Evolutionary conservation across 352 stramenopile species (phyloP).

Genomic region (Thalassiosira hispida): DNA sequence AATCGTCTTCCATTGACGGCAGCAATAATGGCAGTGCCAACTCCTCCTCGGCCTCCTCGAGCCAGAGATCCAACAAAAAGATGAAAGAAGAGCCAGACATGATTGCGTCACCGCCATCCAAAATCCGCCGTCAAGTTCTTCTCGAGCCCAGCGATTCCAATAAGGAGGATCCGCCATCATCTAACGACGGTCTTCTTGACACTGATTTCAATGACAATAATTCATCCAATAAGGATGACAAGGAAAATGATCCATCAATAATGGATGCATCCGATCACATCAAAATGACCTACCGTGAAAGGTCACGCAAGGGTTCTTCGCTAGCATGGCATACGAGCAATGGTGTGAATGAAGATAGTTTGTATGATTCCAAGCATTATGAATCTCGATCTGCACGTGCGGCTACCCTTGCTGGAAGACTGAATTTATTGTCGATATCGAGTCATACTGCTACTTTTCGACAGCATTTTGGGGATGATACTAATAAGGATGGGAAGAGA

Average conservation of each 20-base stretch:
- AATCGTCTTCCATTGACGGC: too few species aligned
- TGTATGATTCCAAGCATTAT: slow-evolving; percentile 27
- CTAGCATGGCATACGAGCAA: slow-evolving; percentile 55
- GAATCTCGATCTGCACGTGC: background rate
- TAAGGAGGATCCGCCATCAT: background rate
- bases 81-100: too few species aligned
- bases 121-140: too few species aligned
- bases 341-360: slow-evolving; percentile 53
- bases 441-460: slow-evolving; percentile 17
- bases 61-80: too few species aligned
- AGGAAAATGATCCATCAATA: background rate
- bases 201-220: background rate
- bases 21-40: too few species aligned
- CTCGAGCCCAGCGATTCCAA: too few species aligned
- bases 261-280: too few species aligned
- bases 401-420: slow-evolving; percentile 9
- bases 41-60: too few species aligned
- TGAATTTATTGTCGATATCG: slow-evolving; percentile 38
- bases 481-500: background rate
- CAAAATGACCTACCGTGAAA: slow-evolving; percentile 48
- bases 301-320: slow-evolving; percentile 29
- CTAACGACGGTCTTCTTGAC: background rate
- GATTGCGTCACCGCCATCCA: too few species aligned
- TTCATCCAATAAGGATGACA: background rate
- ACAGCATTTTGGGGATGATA: slow-evolving; percentile 33